Conservation (phyloP, 2,329 filamentous ascomycete genomes). For the Alternaria gansuensis region DNA sequence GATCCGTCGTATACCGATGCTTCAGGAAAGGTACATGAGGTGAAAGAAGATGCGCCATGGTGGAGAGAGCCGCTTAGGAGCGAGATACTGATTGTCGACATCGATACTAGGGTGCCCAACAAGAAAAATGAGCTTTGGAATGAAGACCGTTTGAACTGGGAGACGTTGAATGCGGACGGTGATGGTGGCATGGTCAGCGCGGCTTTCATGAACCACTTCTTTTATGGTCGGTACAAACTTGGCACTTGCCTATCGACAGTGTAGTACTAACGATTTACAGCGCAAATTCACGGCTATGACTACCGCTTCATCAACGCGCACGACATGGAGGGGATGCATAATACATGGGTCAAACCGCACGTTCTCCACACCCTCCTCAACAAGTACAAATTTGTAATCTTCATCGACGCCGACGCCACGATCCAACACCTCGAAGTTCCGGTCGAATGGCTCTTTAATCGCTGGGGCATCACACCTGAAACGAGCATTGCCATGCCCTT, state of each 20-base stretch:
- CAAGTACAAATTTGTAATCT: slow-evolving; percentile 55
- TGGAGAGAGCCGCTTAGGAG: slow-evolving; percentile 40
- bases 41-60: slow-evolving; percentile 28
- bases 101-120: slow-evolving; percentile 41
- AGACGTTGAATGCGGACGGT: slow-evolving; percentile 30
- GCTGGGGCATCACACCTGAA: slow-evolving; percentile 54
- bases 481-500: slow-evolving; percentile 56
- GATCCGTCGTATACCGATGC: slow-evolving; percentile 23
- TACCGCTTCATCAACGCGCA: slow-evolving; percentile 55
- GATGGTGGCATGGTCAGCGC: slow-evolving; percentile 48
- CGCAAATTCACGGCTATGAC: slow-evolving; percentile 57
- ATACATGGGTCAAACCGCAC: slow-evolving; percentile 55
- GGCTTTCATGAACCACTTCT: slow-evolving; percentile 53
- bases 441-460: slow-evolving; percentile 59
- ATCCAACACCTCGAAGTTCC: slow-evolving; percentile 56
- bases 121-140: slow-evolving; percentile 37
- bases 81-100: slow-evolving; percentile 42
- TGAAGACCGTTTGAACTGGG: slow-evolving; percentile 34
- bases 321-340: slow-evolving; percentile 46
- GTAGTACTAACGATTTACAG: slow-evolving; percentile 21
- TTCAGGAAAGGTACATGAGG: slow-evolving; percentile 20
- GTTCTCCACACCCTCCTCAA: slow-evolving; percentile 51
- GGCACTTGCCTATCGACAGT: neutral
- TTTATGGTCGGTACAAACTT: slow-evolving; percentile 39
- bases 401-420: slow-evolving; percentile 57